Evolutionary conservation across 2,329 filamentous ascomycete species (phyloP).

Genomic region (Fusarium sp.): DNA sequence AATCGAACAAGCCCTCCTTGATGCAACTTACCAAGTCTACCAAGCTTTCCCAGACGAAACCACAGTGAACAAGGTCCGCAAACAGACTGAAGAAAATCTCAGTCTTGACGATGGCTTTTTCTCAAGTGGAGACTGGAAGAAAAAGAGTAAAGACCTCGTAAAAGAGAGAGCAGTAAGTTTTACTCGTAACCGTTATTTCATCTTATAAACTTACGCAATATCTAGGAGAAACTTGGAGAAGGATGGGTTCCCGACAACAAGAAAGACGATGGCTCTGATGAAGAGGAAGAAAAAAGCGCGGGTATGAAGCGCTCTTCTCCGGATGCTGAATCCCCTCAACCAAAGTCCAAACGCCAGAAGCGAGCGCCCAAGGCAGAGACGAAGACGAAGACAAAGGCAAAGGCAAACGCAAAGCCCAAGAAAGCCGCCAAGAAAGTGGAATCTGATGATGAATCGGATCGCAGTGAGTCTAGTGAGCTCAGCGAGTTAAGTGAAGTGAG

Average conservation of each 20-base stretch:
- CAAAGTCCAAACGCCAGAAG: slow-evolving; percentile 58
- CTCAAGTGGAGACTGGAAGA: slow-evolving; percentile 65
- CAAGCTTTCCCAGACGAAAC: slow-evolving; percentile 59
- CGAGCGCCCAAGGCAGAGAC: slow-evolving; percentile 47
- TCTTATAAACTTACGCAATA: slow-evolving; percentile 4
- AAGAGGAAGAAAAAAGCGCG: slow-evolving; percentile 47
- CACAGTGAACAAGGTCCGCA: slow-evolving; percentile 69
- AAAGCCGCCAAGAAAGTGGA: slow-evolving; percentile 42
- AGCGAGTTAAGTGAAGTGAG: slow-evolving; percentile 44
- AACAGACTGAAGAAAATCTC: slow-evolving; percentile 62
- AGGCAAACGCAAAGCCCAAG: slow-evolving; percentile 48
- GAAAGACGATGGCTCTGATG: slow-evolving; percentile 42
- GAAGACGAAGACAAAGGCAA: slow-evolving; percentile 45
- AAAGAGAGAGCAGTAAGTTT: slow-evolving; percentile 65
- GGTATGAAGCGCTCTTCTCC: slow-evolving; percentile 52
- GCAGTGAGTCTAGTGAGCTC: slow-evolving; percentile 39
- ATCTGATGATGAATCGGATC: slow-evolving; percentile 36
- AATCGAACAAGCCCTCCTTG: slow-evolving; percentile 61
- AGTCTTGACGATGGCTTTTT: slow-evolving; percentile 66
- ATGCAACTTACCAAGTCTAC: slow-evolving; percentile 62
- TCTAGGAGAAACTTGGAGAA: slow-evolving; percentile 54
- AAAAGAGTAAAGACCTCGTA: slow-evolving; percentile 69
- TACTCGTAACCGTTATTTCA: not conserved
- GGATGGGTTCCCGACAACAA: slow-evolving; percentile 51
- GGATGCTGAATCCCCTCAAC: slow-evolving; percentile 52